phyloP scores from a whole-genome alignment of 352 stramenopile genomes.

The Phytophthora litchii region DNA sequence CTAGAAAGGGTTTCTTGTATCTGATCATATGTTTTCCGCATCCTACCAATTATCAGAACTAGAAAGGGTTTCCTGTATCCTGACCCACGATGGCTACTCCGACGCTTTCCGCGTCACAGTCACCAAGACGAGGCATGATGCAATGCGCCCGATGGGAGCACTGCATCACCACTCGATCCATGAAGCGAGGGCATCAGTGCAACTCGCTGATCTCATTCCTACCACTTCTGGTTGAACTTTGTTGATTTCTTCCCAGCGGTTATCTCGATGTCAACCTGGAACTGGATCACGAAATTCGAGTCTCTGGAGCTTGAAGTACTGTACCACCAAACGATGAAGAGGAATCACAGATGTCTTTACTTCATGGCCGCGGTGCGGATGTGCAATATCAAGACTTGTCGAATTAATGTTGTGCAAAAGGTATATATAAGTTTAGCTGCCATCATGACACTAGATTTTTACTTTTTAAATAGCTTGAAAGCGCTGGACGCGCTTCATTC shows the following conservation, averaged over 20 bases:
- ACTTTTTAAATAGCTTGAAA: no score
- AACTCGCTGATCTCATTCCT: neutral
- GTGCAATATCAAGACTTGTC: no score
- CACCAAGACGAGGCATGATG: slow-evolving; percentile 12
- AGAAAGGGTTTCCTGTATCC: neutral
- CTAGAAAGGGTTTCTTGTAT: neutral
- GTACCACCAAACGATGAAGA: no score
- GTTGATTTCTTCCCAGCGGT: neutral
- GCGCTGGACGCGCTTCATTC: neutral
- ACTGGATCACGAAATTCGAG: slow-evolving; percentile 3
- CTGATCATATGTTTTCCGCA: no score
- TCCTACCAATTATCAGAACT: neutral
- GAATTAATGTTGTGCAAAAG: no score
- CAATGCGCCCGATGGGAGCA: slow-evolving; percentile 1
- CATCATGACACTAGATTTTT: no score
- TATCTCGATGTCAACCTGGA: slow-evolving; percentile 13
- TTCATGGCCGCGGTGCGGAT: no score
- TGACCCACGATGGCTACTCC: slow-evolving; percentile 3
- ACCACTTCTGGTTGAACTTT: slow-evolving; percentile 11
- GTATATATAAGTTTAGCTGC: no score
- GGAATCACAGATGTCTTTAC: neutral
- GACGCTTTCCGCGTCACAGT: slow-evolving; percentile 21
- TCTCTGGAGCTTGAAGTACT: no score
- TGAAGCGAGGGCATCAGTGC: no score
- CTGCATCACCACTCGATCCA: slow-evolving; percentile 13